These are phyloP conservation scores for Xylariaceae sp. DNA, from an alignment of 2,329 filamentous ascomycete genomes.

Conservation along the genomic window DNA sequence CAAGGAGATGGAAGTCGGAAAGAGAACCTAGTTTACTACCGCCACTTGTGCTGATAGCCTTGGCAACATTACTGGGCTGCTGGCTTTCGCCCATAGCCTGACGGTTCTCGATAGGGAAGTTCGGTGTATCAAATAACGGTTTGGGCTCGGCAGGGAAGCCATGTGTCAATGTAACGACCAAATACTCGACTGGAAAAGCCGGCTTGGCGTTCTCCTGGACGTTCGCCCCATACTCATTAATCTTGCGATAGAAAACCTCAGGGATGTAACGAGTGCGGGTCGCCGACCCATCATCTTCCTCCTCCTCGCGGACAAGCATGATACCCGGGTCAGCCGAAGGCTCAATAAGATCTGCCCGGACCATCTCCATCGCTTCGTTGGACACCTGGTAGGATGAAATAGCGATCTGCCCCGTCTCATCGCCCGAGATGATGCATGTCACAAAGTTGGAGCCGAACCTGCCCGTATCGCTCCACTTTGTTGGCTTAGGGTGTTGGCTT, in stretches of 20 bases:
- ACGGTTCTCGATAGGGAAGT: slow-evolving; percentile 91
- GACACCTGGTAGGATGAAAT: slow-evolving; percentile 95
- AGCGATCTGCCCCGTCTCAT: slow-evolving; percentile 85
- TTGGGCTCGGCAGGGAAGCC: slow-evolving; percentile 86
- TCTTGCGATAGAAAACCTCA: slow-evolving; percentile 93
- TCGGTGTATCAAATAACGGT: slow-evolving; percentile 75
- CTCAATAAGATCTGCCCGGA: slow-evolving; percentile 91
- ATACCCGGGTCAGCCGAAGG: slow-evolving; percentile 90
- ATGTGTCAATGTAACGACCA: slow-evolving; percentile 94
- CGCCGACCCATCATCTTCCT: slow-evolving; percentile 75
- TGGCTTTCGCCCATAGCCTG: slow-evolving; percentile 86
- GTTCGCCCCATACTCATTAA: slow-evolving; percentile 96
- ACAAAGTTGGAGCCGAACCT: slow-evolving; percentile 96
- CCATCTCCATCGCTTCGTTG: slow-evolving; percentile 96
- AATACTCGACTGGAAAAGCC: slow-evolving; percentile 93
- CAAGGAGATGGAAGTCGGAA: slow-evolving; percentile 94
- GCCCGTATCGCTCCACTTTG: slow-evolving; percentile 96
- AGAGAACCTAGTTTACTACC: slow-evolving; percentile 69
- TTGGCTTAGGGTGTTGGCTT: slow-evolving; percentile 84
- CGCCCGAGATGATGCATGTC: slow-evolving; percentile 93
- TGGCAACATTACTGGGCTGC: slow-evolving; percentile 72
- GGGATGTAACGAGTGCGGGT: slow-evolving; percentile 87
- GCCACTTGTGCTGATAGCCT: slow-evolving; percentile 69
- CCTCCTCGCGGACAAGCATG: slow-evolving; percentile 94
- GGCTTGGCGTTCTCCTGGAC: slow-evolving; percentile 98